Evolutionary conservation across 768 basidiomycete genomes (phyloP).

Genomic region (Trametes punicea): DNA sequence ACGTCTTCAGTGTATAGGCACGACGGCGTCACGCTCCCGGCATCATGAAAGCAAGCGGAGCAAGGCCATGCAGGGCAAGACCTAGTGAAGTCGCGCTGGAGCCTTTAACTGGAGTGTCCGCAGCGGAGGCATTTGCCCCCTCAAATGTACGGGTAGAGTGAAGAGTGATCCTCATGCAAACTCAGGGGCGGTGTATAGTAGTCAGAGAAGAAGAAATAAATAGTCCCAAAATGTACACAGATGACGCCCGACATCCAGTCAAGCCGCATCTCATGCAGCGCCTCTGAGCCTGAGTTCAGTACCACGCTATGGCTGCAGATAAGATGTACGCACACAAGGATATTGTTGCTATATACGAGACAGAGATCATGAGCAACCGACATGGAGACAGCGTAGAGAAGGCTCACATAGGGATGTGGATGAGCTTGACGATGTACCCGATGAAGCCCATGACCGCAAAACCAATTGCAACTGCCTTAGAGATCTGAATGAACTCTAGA

Average conservation of each 20-base stretch:
- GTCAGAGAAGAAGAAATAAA: constrained; percentile 12
- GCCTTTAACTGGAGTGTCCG: no score
- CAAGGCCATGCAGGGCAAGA: no score
- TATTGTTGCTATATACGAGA: constrained; percentile 73
- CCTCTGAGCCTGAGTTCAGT: constrained; percentile 49
- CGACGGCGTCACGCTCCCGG: no score
- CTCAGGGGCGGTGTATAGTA: neutral
- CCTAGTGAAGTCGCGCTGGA: no score
- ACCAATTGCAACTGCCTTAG: constrained; percentile 93
- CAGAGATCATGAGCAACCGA: neutral
- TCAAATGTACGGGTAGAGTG: neutral
- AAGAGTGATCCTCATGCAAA: neutral
- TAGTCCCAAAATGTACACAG: constrained; percentile 21
- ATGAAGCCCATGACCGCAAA: constrained; percentile 99
- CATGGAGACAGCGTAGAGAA: neutral
- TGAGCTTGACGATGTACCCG: constrained; percentile 97
- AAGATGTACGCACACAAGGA: constrained; percentile 78
- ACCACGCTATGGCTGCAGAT: neutral
- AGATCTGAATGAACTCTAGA: constrained; percentile 91
- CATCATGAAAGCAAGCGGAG: no score
- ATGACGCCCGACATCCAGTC: constrained; percentile 14
- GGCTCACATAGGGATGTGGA: constrained; percentile 95
- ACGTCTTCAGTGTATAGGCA: no score
- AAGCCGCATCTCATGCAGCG: constrained; percentile 52
- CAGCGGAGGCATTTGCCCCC: no score